Evolutionary conservation across 306 rosid genomes (phyloP).

Genomic region (Hippophae rhamnoides): DNA sequence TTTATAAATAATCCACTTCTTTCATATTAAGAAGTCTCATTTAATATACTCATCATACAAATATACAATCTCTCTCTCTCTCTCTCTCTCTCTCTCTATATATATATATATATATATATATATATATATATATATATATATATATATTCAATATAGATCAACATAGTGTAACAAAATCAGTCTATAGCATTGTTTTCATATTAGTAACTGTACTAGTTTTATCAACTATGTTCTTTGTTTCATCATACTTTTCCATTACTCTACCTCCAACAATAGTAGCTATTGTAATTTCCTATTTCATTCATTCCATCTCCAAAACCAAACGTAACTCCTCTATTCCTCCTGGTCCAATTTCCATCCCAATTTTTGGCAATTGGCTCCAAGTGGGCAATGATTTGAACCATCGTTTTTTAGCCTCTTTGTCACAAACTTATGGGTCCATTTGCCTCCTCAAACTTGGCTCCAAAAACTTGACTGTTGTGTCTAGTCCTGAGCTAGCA

Average conservation of each 20-base stretch:
- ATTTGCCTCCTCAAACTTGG: constrained; percentile 66
- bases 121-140: too few relatives aligned
- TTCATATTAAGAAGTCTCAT: not conserved
- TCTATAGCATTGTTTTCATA: constrained; percentile 20
- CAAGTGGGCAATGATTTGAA: constrained; percentile 79
- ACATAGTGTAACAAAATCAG: constrained; percentile 18
- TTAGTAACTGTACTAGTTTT: constrained; percentile 10
- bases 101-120: not conserved
- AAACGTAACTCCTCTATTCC: constrained; percentile 27
- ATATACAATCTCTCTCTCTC: not conserved
- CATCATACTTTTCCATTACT: constrained; percentile 8
- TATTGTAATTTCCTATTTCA: constrained; percentile 15
- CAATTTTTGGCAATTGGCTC: constrained; percentile 77
- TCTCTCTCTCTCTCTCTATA: too few relatives aligned
- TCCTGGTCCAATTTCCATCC: constrained; percentile 60
- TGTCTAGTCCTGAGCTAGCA: constrained; percentile 57
- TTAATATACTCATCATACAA: not conserved
- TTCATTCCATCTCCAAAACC: constrained; percentile 7
- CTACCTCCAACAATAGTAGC: constrained; percentile 1
- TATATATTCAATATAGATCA: constrained; percentile 19
- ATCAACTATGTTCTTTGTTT: constrained; percentile 17
- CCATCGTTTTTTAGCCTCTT: constrained; percentile 56
- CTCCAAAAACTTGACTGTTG: constrained; percentile 56
- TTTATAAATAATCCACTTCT: constrained; percentile 11
- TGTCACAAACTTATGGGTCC: constrained; percentile 52